phyloP scores from a whole-genome alignment of 2,329 filamentous ascomycete species.

The Blastomyces gilchristii region DNA sequence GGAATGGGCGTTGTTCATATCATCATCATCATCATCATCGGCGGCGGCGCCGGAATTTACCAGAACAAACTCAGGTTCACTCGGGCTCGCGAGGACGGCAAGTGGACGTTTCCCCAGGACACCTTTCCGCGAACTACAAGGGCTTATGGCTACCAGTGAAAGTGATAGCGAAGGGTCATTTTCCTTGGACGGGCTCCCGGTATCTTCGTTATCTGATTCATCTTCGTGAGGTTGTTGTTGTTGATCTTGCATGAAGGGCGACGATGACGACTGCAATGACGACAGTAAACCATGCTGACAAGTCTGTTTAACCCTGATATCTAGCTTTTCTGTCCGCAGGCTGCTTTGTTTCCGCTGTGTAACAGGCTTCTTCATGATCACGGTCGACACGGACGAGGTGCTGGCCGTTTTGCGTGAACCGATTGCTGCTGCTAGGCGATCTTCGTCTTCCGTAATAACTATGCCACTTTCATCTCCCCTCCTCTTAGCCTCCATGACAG shows the following conservation, averaged over 20 bases:
- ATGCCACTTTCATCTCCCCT: conserved; percentile 41
- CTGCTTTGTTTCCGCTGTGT: conserved; percentile 9
- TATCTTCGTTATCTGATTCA: conserved; percentile 24
- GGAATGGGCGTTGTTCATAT: neutral
- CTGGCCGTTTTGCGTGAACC: conserved; percentile 5
- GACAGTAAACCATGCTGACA: conserved; percentile 5
- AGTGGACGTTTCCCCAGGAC: conserved; percentile 35
- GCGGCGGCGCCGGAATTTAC: conserved; percentile 22
- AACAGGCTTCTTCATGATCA: conserved; percentile 26
- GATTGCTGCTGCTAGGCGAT: conserved; percentile 9
- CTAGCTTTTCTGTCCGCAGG: conserved; percentile 12
- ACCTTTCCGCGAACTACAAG: conserved; percentile 30
- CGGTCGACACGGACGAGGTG: conserved; percentile 15
- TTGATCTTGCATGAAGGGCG: neutral
- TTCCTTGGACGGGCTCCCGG: conserved; percentile 37
- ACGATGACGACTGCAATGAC: neutral
- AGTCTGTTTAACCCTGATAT: conserved; percentile 9
- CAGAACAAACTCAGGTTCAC: conserved; percentile 27
- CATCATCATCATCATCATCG: conserved; percentile 13
- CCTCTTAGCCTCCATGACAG: conserved; percentile 45
- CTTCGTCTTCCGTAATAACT: conserved; percentile 20
- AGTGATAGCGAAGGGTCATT: conserved; percentile 38
- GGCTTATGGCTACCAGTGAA: conserved; percentile 24
- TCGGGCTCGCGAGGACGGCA: conserved; percentile 30
- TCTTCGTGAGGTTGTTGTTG: conserved; percentile 20